These are phyloP conservation scores for Skeletonema potamos DNA, from an alignment of 108 stramenopile genomes.

Conservation along the genomic window DNA sequence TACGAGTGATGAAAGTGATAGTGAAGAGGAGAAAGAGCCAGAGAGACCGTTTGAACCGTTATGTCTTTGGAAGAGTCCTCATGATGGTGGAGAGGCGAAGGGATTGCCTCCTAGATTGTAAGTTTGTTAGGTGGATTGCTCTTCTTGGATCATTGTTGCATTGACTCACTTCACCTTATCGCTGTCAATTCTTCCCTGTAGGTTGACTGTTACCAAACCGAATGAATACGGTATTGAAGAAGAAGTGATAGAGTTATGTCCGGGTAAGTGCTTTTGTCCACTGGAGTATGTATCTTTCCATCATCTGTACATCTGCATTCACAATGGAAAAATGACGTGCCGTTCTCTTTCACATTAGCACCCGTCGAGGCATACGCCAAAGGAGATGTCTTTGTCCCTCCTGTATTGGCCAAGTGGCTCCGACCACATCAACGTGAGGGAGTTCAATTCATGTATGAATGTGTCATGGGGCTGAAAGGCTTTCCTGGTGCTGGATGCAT, in stretches of 20 bases:
- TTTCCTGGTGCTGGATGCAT: conserved; percentile 92
- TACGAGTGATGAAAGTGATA: conserved; percentile 46
- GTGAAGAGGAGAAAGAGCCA: conserved; percentile 55
- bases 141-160: not conserved
- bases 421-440: conserved; percentile 99
- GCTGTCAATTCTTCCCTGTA: conserved; percentile 11
- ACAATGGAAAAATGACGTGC: not conserved
- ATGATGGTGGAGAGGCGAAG: conserved; percentile 74
- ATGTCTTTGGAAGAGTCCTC: conserved; percentile 78
- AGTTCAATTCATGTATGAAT: conserved; percentile 96
- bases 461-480: conserved; percentile 91
- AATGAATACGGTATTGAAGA: conserved; percentile 90
- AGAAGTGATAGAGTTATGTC: conserved; percentile 53
- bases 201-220: conserved; percentile 61
- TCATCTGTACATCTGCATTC: not conserved
- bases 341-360: conserved; percentile 36
- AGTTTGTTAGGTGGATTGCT: conserved; percentile 24
- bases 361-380: conserved; percentile 61
- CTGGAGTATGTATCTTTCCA: not conserved
- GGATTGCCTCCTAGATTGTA: conserved; percentile 70
- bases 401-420: conserved; percentile 92
- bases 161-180: conserved; percentile 3
- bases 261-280: conserved; percentile 8
- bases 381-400: conserved; percentile 85
- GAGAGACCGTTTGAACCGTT: conserved; percentile 83